Conservation (phyloP, 202 grass and related monocot genomes). For the Dendrocalamus latiflorus region DNA sequence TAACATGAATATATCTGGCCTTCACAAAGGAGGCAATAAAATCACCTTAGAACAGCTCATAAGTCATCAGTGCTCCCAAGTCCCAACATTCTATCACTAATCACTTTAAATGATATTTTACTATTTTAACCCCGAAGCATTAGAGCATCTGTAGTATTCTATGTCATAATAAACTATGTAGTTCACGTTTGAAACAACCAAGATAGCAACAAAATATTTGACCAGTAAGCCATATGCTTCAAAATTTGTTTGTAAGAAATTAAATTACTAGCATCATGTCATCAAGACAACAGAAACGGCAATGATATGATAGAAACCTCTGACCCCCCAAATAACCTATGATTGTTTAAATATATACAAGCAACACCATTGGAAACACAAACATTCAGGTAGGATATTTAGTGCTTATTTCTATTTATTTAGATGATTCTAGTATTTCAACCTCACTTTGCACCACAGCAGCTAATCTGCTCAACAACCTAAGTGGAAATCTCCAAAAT, state of each 20-base stretch:
- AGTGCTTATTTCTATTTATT: neutral
- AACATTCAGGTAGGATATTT: neutral
- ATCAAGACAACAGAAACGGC: neutral
- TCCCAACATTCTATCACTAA: neutral
- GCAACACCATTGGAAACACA: neutral
- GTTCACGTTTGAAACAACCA: neutral
- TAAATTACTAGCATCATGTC: neutral
- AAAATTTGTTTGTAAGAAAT: neutral
- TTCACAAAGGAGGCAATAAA: neutral
- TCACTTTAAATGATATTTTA: neutral
- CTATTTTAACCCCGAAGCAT: neutral
- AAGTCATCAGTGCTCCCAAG: neutral
- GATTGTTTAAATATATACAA: neutral
- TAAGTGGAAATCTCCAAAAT: neutral
- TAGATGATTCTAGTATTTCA: neutral
- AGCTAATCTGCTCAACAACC: neutral
- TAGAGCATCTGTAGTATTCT: neutral
- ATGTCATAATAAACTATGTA: neutral
- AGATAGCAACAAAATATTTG: neutral
- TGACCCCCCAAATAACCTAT: neutral
- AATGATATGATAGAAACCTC: neutral
- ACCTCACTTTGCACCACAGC: neutral
- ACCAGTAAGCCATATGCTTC: neutral
- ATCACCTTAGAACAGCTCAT: neutral
- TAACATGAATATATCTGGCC: neutral